Evolutionary conservation across 2,329 filamentous ascomycete genomes (phyloP), one percentile per base, ranked within the genome.

Genomic region (Aspergillus latus): DNA sequence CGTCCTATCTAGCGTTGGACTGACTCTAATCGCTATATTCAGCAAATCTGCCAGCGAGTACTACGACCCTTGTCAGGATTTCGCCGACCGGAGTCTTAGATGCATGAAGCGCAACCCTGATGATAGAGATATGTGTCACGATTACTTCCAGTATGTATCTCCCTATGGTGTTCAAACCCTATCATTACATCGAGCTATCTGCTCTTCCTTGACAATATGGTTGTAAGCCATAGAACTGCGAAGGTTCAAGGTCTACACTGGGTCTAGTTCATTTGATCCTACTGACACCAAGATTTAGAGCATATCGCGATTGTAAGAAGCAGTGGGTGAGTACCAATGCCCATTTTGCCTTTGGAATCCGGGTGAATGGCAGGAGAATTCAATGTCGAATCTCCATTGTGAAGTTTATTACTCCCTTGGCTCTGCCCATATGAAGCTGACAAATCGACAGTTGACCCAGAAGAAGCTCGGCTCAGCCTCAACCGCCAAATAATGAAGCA

Each of bases 11-110:
- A 48, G 10, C n/a, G 42, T 50, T 30, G 39, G 15, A n/a, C 47
- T 57, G 29, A 52, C 34, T 21, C 3, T 32, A 30, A 28, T 28
- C 29, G 26, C 26, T 46, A 7, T 36, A 15, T 42, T 49, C 37
- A 96, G 93, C 64, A 97, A 97, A 80, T 83, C 82, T 54, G 85
- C 88, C 68, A 96, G 92, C 80, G 87, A 97, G 72, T 97, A 88
- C 77, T 91, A 90, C 72, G 94, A 99, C 68, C 94, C 94, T 1
- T 99, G 94, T 74, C 93, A 97, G 73, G 93, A 96, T 67, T 91
- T 91, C 4, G 93, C 94, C 6, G 80, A 88, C 64, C 84, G 84
- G 69, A 97, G 92, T 75, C 87, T 97, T 64, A 87, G 85, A 72
- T 99, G 94, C 69, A 78, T 99, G 69, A 88, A 92, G 71, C 85